Evolutionary conservation across 2,329 filamentous ascomycete genomes (phyloP), one percentile per base, ranked within the genome.

Genomic region (Ophiostoma piceae): DNA sequence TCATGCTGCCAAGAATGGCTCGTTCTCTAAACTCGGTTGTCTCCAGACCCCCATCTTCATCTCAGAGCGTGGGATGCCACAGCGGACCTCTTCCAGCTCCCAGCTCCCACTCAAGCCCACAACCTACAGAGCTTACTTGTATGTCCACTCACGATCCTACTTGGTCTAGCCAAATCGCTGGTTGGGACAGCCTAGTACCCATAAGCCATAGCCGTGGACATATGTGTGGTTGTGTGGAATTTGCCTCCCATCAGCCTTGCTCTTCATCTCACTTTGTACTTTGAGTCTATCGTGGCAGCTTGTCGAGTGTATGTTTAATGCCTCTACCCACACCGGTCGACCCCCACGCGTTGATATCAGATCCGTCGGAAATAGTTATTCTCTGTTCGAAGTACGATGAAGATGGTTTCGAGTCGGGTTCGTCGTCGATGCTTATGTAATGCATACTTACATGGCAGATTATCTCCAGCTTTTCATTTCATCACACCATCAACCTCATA

Each of bases 201-300:
- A 47, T 47, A 19, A 6, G 6, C 51, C 51, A 26, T 29, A 57
- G 22, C 39, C 39, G 35, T 8, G 8, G 39, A 41, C 26, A 29
- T 29, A 29, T 11, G 39, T 41, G 39, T 41, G 12, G 39, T 41
- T 3, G 39, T 41, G 39, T 14, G 11, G 11, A 14, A 57, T 29
- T 57, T 57, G 51, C 51, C 51, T 57, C 51, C 51, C 51, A 26
- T 57, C 51, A 57, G 51, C 51, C 51, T 57, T 57, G n/a, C 51
- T 57, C 51, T 22, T 26, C 22, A n/a, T 47, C 43, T 47, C 43
- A 47, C 43, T n/a, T 6, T 19, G 16, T n/a, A 47, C 43, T 19
- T 47, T 57, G 51, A 1, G 16, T 57, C 22, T 16, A 26, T 57
- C 22, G 11, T 26, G 9, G 19, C 51, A 26, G 22, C 9, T 9